These are phyloP conservation scores for Teratosphaeria gauchensis DNA, from an alignment of 2,329 filamentous ascomycete species.

Conservation along the genomic window DNA sequence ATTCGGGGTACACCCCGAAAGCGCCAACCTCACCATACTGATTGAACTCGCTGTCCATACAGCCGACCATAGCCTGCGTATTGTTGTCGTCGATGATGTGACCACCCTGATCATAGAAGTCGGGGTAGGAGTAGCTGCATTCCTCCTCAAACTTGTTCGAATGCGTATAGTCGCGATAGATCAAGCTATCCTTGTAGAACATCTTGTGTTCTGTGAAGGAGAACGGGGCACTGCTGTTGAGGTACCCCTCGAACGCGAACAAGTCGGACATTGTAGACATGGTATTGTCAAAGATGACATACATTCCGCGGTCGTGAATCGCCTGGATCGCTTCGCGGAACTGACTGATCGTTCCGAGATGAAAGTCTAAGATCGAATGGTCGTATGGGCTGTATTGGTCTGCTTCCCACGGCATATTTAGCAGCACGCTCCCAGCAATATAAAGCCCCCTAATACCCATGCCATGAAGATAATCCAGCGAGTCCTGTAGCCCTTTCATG, in stretches of 20 bases:
- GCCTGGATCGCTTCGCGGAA: slow-evolving; percentile 51
- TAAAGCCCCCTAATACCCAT: slow-evolving; percentile 55
- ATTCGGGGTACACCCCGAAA: slow-evolving; percentile 54
- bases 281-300: slow-evolving; percentile 57
- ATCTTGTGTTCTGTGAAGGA: slow-evolving; percentile 47
- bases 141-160: slow-evolving; percentile 43
- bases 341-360: slow-evolving; percentile 49
- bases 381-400: slow-evolving; percentile 51
- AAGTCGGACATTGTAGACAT: slow-evolving; percentile 56
- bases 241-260: slow-evolving; percentile 51
- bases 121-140: slow-evolving; percentile 46
- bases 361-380: slow-evolving; percentile 53
- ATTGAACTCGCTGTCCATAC: slow-evolving; percentile 55
- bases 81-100: slow-evolving; percentile 40
- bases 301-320: slow-evolving; percentile 55
- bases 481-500: slow-evolving; percentile 47
- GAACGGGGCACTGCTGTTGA: slow-evolving; percentile 51
- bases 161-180: slow-evolving; percentile 50
- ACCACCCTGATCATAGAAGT: slow-evolving; percentile 53
- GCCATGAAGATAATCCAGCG: slow-evolving; percentile 55
- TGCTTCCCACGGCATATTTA: slow-evolving; percentile 55
- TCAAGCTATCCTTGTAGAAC: slow-evolving; percentile 44
- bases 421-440: slow-evolving; percentile 53
- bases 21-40: slow-evolving; percentile 55
- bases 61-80: slow-evolving; percentile 41